phyloP scores from a whole-genome alignment of 768 basidiomycete species.

The Amanita brunnescens region DNA sequence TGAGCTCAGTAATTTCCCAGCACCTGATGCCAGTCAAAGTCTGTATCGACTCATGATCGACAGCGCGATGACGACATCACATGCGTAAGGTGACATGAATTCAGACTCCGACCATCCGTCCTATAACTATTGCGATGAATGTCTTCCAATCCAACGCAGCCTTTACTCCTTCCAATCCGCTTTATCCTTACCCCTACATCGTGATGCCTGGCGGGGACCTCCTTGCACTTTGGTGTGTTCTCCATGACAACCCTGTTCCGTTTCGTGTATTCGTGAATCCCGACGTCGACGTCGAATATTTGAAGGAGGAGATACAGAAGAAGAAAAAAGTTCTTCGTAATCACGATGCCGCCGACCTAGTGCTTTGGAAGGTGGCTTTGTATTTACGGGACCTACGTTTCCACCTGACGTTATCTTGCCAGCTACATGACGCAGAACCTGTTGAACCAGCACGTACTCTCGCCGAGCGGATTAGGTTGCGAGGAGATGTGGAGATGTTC shows the following conservation, averaged over 20 bases:
- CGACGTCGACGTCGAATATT: not conserved
- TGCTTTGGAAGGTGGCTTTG: not conserved
- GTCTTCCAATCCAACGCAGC: not conserved
- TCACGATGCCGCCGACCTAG: not conserved
- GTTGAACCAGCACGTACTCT: not conserved
- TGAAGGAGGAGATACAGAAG: constrained; percentile 1
- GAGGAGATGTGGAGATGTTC: not conserved
- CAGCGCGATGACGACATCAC: not conserved
- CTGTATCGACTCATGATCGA: not conserved
- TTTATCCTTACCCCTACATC: not conserved
- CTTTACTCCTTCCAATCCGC: not conserved
- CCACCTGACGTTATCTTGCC: not conserved
- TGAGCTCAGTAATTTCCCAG: too few relatives aligned
- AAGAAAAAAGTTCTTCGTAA: not conserved
- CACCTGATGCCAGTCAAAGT: too few relatives aligned
- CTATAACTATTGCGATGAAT: not conserved
- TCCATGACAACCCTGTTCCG: not conserved
- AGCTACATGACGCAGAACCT: not conserved
- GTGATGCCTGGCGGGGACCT: not conserved
- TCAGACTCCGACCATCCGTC: too few relatives aligned
- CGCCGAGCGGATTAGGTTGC: not conserved
- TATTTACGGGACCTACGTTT: not conserved
- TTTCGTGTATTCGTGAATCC: not conserved
- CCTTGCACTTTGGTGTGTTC: not conserved
- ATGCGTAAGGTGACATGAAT: not conserved